phyloP scores from a whole-genome alignment of 352 stramenopile species.

The Phytopythium vexans region DNA sequence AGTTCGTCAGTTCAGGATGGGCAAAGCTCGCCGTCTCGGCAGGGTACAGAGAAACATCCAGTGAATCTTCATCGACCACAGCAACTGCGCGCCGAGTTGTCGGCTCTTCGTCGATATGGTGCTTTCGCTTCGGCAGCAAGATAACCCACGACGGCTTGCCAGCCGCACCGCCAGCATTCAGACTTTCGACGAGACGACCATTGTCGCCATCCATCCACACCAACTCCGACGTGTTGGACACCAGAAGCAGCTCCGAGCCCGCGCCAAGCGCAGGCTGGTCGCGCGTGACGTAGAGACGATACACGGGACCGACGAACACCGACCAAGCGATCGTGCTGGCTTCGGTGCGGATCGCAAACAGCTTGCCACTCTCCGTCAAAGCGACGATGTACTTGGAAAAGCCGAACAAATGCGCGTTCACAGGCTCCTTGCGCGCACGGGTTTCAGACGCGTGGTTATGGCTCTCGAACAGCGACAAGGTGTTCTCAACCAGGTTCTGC shows the following conservation, averaged over 20 bases:
- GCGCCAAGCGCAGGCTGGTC: slow-evolving; percentile 72
- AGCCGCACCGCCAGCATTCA: slow-evolving; percentile 12
- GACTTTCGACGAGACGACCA: slow-evolving; percentile 40
- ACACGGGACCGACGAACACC: slow-evolving; percentile 59
- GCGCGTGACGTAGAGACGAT: slow-evolving; percentile 72
- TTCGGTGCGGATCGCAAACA: slow-evolving; percentile 79
- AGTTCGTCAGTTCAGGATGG: slow-evolving; percentile 61
- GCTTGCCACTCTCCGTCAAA: slow-evolving; percentile 71
- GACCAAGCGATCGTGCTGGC: slow-evolving; percentile 72
- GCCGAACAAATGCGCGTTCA: slow-evolving; percentile 74
- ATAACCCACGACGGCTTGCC: slow-evolving; percentile 48
- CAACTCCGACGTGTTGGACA: slow-evolving; percentile 57
- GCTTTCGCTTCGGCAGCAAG: slow-evolving; percentile 71
- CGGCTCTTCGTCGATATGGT: slow-evolving; percentile 52
- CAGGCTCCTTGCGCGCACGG: slow-evolving; percentile 47
- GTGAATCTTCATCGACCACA: slow-evolving; percentile 43
- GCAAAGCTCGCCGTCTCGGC: slow-evolving; percentile 28
- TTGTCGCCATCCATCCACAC: slow-evolving; percentile 74
- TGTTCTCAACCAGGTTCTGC: slow-evolving; percentile 41
- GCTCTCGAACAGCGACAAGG: slow-evolving; percentile 48
- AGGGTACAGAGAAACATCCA: slow-evolving; percentile 60
- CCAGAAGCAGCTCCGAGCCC: slow-evolving; percentile 67
- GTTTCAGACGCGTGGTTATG: slow-evolving; percentile 21
- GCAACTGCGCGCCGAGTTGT: slow-evolving; percentile 53
- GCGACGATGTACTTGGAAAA: slow-evolving; percentile 84